phyloP scores from a whole-genome alignment of 2,329 filamentous ascomycete genomes.

The Botrytis aclada region DNA sequence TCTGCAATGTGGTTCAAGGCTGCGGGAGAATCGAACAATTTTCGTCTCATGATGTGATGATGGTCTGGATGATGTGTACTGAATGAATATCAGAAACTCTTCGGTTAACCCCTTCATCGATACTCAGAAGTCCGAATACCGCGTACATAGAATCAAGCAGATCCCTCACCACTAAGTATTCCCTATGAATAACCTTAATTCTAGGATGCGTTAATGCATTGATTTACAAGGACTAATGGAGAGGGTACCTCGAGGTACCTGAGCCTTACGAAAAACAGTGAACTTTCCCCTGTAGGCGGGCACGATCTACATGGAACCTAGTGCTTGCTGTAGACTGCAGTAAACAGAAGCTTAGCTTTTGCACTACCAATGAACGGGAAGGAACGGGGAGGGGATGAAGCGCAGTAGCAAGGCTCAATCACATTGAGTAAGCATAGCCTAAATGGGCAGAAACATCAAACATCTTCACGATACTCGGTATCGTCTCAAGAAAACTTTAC shows the following conservation, averaged over 20 bases:
- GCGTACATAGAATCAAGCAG: neutral
- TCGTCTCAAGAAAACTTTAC: neutral
- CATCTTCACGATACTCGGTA: neutral
- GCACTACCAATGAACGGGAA: neutral
- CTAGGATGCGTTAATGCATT: slow-evolving; percentile 1
- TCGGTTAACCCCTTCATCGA: slow-evolving; percentile 1
- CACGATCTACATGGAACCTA: neutral
- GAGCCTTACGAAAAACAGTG: slow-evolving; percentile 8
- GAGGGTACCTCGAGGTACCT: neutral
- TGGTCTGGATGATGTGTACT: neutral
- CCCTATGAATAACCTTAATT: slow-evolving; percentile 7
- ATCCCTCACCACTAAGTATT: neutral
- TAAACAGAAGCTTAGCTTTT: neutral
- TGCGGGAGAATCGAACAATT: neutral
- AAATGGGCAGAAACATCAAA: neutral
- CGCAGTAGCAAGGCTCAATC: neutral
- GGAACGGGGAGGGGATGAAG: neutral
- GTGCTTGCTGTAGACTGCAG: neutral
- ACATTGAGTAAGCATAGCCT: neutral
- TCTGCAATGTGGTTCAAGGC: neutral
- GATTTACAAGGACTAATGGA: slow-evolving; percentile 1
- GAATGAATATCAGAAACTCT: neutral
- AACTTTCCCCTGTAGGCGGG: neutral
- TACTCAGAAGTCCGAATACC: neutral
- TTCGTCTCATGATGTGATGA: neutral